Evolutionary conservation across 2,329 filamentous ascomycete genomes (phyloP), one percentile per base, ranked within the genome.

Genomic region (Penicillium brevicompactum): DNA sequence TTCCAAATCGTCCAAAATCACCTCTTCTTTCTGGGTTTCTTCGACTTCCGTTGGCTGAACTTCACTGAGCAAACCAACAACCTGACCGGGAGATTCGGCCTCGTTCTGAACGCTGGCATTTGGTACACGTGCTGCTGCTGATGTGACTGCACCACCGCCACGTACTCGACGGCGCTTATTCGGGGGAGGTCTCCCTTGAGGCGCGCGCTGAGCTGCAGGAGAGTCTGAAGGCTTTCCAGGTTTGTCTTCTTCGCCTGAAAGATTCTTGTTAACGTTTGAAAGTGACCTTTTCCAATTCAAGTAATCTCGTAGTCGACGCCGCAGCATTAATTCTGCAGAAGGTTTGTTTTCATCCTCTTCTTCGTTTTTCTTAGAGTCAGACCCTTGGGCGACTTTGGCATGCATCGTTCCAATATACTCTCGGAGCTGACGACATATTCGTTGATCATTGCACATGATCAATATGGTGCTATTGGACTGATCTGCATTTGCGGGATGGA

Each of bases 381-480:
- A 60, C 5, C 55, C 64, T 24, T 65, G 67, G 37, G 75, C 70
- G 34, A 50, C 81, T 51, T 84, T 85, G 27, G 92, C 82, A 68
- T 95, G 86, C 91, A 96, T 97, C 6, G 86, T 92, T 70, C 96
- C 89, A 18, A 99, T 78, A 70, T 93, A 97, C 70, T 97, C 93
- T 60, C 91, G 86, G 41, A 99, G 79, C 66, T 99, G 94, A 13
- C 89, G 84, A 68, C 91, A 96, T 8, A 91, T 96, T 53, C 87
- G 86, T 53, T 90, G 86, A 66, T 96, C 93, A 24, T 88, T 88
- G 69, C 93, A 97, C 94, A 99, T 97, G 70, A 99, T 91, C 32
- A 99, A 78, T 47, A 96, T 91, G 2, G 90, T 91, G n/a, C 90
- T 90, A 68, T 92, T 96, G 0, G 92, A 96, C 66, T 92, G 90